Conservation (phyloP, 768 basidiomycete species). For the Leccinum barrowsii region DNA sequence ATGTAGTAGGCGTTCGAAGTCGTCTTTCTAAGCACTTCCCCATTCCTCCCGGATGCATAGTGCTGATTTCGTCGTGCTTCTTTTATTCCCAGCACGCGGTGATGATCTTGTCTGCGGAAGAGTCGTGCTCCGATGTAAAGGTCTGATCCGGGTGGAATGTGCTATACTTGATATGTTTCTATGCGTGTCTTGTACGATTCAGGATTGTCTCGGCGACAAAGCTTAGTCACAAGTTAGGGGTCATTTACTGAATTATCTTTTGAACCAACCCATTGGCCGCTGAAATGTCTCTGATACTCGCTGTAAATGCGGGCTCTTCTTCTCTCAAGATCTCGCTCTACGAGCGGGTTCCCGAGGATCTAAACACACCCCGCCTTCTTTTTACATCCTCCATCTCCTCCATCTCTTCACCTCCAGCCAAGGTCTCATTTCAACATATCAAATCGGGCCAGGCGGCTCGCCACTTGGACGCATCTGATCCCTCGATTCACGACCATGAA, state of each 20-base stretch:
- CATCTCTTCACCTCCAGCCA: constrained; percentile 53
- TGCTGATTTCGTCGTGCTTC: neutral
- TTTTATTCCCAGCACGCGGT: constrained; percentile 1
- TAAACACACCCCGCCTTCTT: constrained; percentile 40
- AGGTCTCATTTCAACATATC: constrained; percentile 41
- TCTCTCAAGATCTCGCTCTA: constrained; percentile 83
- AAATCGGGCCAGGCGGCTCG: neutral
- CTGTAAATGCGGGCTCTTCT: constrained; percentile 80
- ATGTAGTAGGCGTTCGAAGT: neutral
- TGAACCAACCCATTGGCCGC: neutral
- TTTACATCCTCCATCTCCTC: constrained; percentile 53
- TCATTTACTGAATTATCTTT: neutral
- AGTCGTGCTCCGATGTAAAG: constrained; percentile 6
- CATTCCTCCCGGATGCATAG: neutral
- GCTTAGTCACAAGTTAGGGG: neutral
- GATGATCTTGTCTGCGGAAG: neutral
- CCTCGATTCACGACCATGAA: constrained; percentile 50
- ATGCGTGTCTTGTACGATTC: neutral
- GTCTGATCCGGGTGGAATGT: neutral
- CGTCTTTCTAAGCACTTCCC: neutral
- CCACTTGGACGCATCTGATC: constrained; percentile 28
- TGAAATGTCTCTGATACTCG: constrained; percentile 48
- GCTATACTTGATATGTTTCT: neutral
- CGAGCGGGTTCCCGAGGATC: constrained; percentile 25
- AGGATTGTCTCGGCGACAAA: too few species aligned